Conservation (phyloP, 1,139 yeast genomes). For the Pichia kudriavzevii region DNA sequence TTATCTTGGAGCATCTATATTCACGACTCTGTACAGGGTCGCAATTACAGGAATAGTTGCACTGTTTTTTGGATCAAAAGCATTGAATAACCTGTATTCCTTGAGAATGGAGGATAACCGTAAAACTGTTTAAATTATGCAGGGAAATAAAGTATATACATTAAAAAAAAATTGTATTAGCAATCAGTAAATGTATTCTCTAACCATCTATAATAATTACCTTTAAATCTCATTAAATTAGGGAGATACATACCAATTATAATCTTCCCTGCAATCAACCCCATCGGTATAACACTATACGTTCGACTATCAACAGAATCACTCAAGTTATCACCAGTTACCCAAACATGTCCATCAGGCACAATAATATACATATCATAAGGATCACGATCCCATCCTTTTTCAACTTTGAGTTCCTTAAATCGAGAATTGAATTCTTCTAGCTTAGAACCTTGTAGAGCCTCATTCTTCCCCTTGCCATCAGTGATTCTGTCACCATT, state of each 20-base stretch:
- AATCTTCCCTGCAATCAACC: slow-evolving; percentile 77
- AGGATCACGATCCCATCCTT: slow-evolving; percentile 16
- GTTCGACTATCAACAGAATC: slow-evolving; percentile 88
- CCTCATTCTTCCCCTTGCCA: too few relatives aligned
- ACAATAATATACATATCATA: slow-evolving; percentile 54
- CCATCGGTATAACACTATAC: slow-evolving; percentile 85
- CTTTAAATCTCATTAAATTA: slow-evolving; percentile 12
- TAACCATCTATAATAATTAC: slow-evolving; percentile 16
- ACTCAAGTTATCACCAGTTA: slow-evolving; percentile 87
- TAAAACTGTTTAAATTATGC: slow-evolving; percentile 5
- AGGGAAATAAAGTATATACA: slow-evolving; percentile 1
- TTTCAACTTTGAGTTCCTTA: slow-evolving; percentile 15
- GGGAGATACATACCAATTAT: slow-evolving; percentile 28
- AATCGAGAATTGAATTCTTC: slow-evolving; percentile 2
- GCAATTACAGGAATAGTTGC: slow-evolving; percentile 49
- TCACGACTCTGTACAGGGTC: slow-evolving; percentile 53
- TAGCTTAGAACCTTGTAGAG: too few relatives aligned
- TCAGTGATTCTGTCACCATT: too few relatives aligned
- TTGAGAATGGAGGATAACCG: slow-evolving; percentile 21
- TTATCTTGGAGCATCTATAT: slow-evolving; percentile 65
- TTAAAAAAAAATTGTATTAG: background rate
- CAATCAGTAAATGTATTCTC: slow-evolving; percentile 11
- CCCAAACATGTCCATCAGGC: slow-evolving; percentile 94
- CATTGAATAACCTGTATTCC: slow-evolving; percentile 33
- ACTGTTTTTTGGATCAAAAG: slow-evolving; percentile 62